Evolutionary conservation across 805 yeast species (phyloP).

Genomic region (Sugiyamaella mastotermitis): DNA sequence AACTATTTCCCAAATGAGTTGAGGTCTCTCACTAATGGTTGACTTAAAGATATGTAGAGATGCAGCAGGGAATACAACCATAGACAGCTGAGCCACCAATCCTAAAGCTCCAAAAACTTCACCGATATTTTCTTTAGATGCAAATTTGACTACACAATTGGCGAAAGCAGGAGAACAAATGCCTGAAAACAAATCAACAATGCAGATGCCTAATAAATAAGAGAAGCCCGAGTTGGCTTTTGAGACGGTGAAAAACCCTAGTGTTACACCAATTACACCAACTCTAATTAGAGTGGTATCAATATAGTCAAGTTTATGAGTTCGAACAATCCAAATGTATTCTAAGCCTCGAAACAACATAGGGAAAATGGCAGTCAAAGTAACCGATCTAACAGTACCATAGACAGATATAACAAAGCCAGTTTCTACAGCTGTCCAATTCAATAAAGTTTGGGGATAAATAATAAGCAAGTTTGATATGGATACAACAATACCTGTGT

Average conservation of each 20-base stretch:
- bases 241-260: slow-evolving; percentile 17
- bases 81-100: slow-evolving; percentile 17
- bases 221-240: slow-evolving; percentile 17
- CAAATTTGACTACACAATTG: slow-evolving; percentile 21
- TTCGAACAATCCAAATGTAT: slow-evolving; percentile 26
- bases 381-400: slow-evolving; percentile 22
- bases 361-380: slow-evolving; percentile 22
- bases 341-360: slow-evolving; percentile 13
- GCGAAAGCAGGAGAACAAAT: slow-evolving; percentile 20
- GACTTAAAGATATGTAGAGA: slow-evolving; percentile 14
- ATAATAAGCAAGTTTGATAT: slow-evolving; percentile 21
- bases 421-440: slow-evolving; percentile 30
- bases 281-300: slow-evolving; percentile 17
- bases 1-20: slow-evolving; percentile 17
- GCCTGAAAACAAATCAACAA: slow-evolving; percentile 17
- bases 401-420: slow-evolving; percentile 27
- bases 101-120: slow-evolving; percentile 24
- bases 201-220: slow-evolving; percentile 26
- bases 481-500: slow-evolving; percentile 14
- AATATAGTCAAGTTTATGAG: slow-evolving; percentile 16
- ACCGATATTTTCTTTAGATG: slow-evolving; percentile 20
- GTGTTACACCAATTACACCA: slow-evolving; percentile 14
- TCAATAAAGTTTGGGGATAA: slow-evolving; percentile 25
- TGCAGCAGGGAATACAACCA: slow-evolving; percentile 17
- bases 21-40: slow-evolving; percentile 19